phyloP scores from a whole-genome alignment of 345 rosid species.

The Bruguiera sexangula region DNA sequence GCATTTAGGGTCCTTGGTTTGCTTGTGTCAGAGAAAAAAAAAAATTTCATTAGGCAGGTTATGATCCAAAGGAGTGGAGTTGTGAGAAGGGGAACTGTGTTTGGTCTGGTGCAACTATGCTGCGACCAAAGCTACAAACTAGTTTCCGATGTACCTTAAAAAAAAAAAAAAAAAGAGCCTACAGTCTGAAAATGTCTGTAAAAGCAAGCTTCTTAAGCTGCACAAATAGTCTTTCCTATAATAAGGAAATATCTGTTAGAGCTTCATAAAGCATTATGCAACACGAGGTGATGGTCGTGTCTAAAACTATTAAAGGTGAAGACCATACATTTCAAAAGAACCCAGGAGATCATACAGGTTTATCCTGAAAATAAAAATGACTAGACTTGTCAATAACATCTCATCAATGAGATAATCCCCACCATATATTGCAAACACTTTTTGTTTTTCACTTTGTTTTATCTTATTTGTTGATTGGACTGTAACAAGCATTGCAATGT shows the following conservation, averaged over 20 bases:
- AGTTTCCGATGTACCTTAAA: no score
- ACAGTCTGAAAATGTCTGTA: not conserved
- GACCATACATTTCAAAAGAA: no score
- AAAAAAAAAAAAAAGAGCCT: no score
- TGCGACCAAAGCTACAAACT: not conserved
- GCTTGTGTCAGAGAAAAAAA: not conserved
- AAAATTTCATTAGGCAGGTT: not conserved
- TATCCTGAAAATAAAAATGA: no score
- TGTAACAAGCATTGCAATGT: not conserved
- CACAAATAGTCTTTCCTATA: not conserved
- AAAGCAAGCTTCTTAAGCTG: not conserved
- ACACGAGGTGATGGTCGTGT: not conserved
- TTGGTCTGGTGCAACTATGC: not conserved
- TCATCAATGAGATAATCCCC: not conserved
- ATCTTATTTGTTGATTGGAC: slow-evolving; percentile 4
- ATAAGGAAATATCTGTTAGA: not conserved
- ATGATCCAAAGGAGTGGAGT: not conserved
- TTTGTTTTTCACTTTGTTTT: not conserved
- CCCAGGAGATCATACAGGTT: no score
- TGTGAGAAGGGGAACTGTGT: not conserved
- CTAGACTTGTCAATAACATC: no score
- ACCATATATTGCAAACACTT: not conserved
- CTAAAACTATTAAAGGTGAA: not conserved
- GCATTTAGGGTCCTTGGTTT: not conserved
- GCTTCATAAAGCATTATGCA: not conserved